Base-by-base conservation (phyloP, 495 filamentous ascomycete species). In the Tuber umbilicatum region DNA sequence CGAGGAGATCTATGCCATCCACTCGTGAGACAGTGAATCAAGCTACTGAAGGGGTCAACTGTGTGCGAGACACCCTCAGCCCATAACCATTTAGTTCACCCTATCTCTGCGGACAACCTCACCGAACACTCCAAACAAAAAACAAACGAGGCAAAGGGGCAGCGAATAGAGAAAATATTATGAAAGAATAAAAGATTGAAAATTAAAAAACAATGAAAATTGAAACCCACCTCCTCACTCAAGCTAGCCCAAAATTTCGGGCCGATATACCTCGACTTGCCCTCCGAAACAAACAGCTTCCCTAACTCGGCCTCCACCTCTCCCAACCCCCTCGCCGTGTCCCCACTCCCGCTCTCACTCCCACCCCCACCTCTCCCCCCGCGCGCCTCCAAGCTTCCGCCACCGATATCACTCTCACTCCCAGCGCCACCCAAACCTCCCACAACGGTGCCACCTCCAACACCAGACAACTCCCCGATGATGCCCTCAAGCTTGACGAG, bases 181-280 rank as follows among this genome's bases (percentile, higher is more conserved):
- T n/a, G n/a, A n/a, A n/a, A n/a, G n/a, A 64, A 9, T 35, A 1
- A 17, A 6, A 31, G 6, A 60, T 3, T 1, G n/a, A 31, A 31
- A 5, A n/a, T n/a, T n/a, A n/a, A 27, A 12, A 7, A 55, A 1
- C 5, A 27, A 55, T 10, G 5, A 35, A 19, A 31, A 1, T 6
- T 0, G 5, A 23, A 69, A 74, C 77, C 2, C 27, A 79, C 78
- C 69, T 79, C 78, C 50, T 72, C 70, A 5, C 68, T 75, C 27
- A 79, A 40, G n/a, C 68, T 70, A 17, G 76, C 78, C 78, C 78
- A 79, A 39, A 75, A 79, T 41, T 75, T 79, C 12, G 78, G 78
- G 21, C 78, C 73, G 47, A 79, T 70, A 73, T 79, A 79, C 12
- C 78, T 55, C 50, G 75, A 79, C 41, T 75, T 79, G n/a, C 76